phyloP scores from a whole-genome alignment of 2,329 filamentous ascomycete species.

The Penicillium corylophilum region DNA sequence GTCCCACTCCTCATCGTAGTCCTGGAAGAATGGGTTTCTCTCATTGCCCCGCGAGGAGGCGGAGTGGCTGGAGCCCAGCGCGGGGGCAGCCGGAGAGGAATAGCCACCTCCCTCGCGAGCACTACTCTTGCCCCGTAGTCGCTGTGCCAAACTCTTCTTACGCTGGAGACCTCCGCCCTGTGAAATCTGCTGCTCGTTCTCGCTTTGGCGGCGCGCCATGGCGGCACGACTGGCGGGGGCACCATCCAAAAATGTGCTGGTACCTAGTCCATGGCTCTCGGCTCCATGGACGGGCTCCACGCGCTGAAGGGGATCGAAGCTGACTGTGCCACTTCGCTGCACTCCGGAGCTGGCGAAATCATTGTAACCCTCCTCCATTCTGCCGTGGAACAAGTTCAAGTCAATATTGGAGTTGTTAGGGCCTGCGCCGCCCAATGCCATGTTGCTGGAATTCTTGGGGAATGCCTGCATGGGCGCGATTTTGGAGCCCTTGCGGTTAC shows the following conservation, averaged over 20 bases:
- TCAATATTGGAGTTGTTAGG: conserved; percentile 80
- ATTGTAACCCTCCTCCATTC: conserved; percentile 78
- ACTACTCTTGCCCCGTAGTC: conserved; percentile 77
- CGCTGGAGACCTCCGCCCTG: conserved; percentile 65
- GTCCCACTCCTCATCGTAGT: conserved; percentile 69
- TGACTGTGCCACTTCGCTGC: conserved; percentile 33
- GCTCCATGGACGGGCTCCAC: conserved; percentile 78
- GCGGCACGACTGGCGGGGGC: conserved; percentile 80
- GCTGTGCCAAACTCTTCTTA: conserved; percentile 93
- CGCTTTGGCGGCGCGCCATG: conserved; percentile 73
- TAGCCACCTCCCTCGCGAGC: conserved; percentile 56
- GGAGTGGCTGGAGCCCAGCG: conserved; percentile 30
- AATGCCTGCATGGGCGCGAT: conserved; percentile 96
- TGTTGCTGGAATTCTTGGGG: conserved; percentile 88
- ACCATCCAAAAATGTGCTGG: conserved; percentile 92
- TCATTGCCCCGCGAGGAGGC: conserved; percentile 45
- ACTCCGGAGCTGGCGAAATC: conserved; percentile 62
- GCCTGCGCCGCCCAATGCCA: conserved; percentile 81
- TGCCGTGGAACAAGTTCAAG: conserved; percentile 83
- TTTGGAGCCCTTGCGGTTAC: conserved; percentile 79
- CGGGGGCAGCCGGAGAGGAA: conserved; percentile 20
- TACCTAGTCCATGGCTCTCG: conserved; percentile 79
- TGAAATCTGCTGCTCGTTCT: conserved; percentile 54
- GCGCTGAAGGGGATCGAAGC: conserved; percentile 67
- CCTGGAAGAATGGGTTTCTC: conserved; percentile 78